Evolutionary conservation across 352 stramenopile genomes (phyloP).

Genomic region (Phytophthora lateralis): DNA sequence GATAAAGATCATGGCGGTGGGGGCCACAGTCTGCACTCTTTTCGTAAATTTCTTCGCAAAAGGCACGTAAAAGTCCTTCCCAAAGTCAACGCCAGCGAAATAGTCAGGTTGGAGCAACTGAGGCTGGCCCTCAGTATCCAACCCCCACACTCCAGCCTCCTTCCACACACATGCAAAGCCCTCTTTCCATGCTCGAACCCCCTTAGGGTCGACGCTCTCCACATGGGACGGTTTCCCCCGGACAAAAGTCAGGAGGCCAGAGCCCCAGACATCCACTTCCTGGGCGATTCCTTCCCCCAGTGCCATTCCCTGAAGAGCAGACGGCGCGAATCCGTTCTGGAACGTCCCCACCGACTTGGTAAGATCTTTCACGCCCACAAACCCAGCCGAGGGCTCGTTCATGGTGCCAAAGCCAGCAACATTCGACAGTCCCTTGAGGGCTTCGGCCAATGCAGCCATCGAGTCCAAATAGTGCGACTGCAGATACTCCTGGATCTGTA

Average conservation of each 20-base stretch:
- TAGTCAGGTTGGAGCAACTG: conserved; percentile 60
- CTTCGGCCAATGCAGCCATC: conserved; percentile 62
- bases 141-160: conserved; percentile 73
- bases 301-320: conserved; percentile 74
- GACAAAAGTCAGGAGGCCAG: conserved; percentile 63
- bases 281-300: conserved; percentile 70
- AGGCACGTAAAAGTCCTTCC: conserved; percentile 70
- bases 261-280: conserved; percentile 63
- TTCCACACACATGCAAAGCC: conserved; percentile 70
- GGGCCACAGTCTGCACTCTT: conserved; percentile 54
- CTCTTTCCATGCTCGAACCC: conserved; percentile 64
- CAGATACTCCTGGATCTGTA: conserved; percentile 85
- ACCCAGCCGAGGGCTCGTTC: conserved; percentile 78
- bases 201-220: conserved; percentile 54
- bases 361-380: conserved; percentile 49
- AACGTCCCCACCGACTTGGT: conserved; percentile 41
- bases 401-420: conserved; percentile 89
- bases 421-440: conserved; percentile 70
- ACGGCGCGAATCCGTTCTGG: conserved; percentile 62
- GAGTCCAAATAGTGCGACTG: conserved; percentile 85
- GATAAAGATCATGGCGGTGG: conserved; percentile 70
- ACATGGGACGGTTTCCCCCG: conserved; percentile 44
- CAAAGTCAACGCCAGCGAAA: conserved; percentile 73
- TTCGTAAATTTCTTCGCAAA: conserved; percentile 64
- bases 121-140: conserved; percentile 36